Percentiles rank a stretch among this genome's conserved stretches.
Conservation (phyloP, 2,329 filamentous ascomycete species). For the Monosporascus sp. region DNA sequence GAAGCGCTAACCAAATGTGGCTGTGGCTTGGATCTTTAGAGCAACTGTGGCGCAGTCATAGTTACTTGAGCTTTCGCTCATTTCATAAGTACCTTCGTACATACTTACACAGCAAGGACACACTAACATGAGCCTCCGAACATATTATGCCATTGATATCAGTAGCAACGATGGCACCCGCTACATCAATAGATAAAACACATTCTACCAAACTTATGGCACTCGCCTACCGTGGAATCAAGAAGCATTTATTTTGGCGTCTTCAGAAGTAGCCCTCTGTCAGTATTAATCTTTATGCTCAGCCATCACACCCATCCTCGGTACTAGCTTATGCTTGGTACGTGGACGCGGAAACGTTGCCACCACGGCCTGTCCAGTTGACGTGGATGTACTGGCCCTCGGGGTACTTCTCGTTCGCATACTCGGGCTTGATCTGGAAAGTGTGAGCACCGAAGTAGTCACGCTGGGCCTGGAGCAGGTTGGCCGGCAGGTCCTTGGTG, state of each 20-base stretch:
- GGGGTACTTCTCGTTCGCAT: slow-evolving; percentile 72
- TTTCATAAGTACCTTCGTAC: no score
- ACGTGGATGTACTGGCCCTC: slow-evolving; percentile 89
- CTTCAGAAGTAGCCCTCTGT: not conserved
- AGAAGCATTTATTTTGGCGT: not conserved
- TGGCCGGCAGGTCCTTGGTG: slow-evolving; percentile 93
- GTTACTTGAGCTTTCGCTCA: no score
- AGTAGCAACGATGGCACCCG: no score
- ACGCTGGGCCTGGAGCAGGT: slow-evolving; percentile 96
- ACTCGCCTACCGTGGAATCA: no score
- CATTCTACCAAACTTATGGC: no score
- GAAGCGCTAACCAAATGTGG: no score
- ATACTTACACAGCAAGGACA: no score
- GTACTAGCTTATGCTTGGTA: slow-evolving; percentile 73
- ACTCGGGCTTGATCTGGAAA: slow-evolving; percentile 81
- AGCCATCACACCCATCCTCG: not conserved
- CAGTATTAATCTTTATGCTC: not conserved
- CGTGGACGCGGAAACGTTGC: slow-evolving; percentile 93
- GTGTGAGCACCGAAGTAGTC: slow-evolving; percentile 98
- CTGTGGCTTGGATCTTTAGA: not conserved
- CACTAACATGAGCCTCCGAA: no score
- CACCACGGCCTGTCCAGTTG: slow-evolving; percentile 99
- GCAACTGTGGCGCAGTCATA: no score
- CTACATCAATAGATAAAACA: no score
- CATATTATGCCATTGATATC: no score